Base-by-base conservation (phyloP, 495 filamentous ascomycete genomes). In the Podospora fimiseda region DNA sequence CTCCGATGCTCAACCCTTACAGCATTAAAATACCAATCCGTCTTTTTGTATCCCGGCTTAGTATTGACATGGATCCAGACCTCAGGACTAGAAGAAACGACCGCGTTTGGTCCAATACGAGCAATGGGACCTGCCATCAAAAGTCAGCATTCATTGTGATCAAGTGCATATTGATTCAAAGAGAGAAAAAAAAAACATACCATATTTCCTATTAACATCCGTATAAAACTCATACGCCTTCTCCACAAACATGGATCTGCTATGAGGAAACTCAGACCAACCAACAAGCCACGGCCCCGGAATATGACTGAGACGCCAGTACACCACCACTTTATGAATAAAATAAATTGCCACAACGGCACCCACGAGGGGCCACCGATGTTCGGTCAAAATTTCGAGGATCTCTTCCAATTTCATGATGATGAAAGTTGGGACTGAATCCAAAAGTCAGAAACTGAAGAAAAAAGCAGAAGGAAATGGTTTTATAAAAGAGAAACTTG, bases 21-120 rank as follows among this genome's bases (percentile, higher is more conserved):
- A 7, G 50, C 55, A 9, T 48, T 19, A 20, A 69, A 61, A 46
- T 61, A 72, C 62, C 68, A 71, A 1, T 57, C 42, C 2, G 58
- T 43, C 21, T 52, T 51, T 33, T 45, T 64, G 55, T 72, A 72
- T 2, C 39, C 60, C 1, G 56, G 47, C 14, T 57, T 60, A 18
- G 48, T 44, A 51, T 52, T 65, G 43, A 71, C 59, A 39, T 73
- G 70, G 16, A 51, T 40, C 19, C 69, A 73, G 19, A 74, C 52
- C 15, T 59, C 47, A n/a, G 53, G 27, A 19, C 19, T 8, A 9
- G 59, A 56, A 0, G 59, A 52, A 16, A 77, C 40, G 43, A 74
- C 63, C 9, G 61, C 56, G 23, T 58, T 55, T 1, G 67, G 69
- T 4, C 53, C 65, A 36, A 74, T 64, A 11, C 71, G 68, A 14